Percentiles rank a stretch among this genome's conserved stretches.
Conservation (phyloP, 2,329 filamentous ascomycete genomes). For the Neofusicoccum laricinum region DNA sequence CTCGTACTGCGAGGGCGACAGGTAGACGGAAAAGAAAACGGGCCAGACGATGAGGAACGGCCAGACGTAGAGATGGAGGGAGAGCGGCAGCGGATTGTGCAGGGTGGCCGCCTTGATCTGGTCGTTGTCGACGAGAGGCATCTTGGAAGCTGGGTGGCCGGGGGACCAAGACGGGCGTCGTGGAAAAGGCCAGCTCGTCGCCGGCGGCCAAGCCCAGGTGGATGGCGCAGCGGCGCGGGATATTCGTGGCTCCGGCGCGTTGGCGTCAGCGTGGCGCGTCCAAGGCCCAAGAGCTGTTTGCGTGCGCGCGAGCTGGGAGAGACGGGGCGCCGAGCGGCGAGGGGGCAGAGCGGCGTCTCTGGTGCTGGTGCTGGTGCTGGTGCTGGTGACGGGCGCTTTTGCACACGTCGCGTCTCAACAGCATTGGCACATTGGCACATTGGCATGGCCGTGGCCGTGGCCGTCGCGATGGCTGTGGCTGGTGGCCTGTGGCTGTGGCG, state of each 20-base stretch:
- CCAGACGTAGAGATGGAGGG: conserved; percentile 87
- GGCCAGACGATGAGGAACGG: conserved; percentile 93
- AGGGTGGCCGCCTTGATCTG: conserved; percentile 87
- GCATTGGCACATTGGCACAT: no score
- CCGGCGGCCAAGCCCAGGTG: neutral
- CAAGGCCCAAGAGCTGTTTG: no score
- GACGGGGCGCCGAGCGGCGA: no score
- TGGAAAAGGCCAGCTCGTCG: conserved; percentile 13
- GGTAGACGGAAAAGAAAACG: conserved; percentile 82
- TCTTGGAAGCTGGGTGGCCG: conserved; percentile 21
- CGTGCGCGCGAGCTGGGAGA: no score
- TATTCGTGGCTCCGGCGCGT: conserved; percentile 9
- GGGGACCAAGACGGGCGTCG: conserved; percentile 6
- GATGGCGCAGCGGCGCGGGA: conserved; percentile 1
- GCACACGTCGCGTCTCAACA: no score
- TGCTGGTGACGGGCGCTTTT: no score
- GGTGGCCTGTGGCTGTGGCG: neutral
- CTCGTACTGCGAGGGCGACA: conserved; percentile 79
- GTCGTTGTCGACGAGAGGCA: conserved; percentile 80
- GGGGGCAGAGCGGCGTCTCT: no score
- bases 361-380: no score
- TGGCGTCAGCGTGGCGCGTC: neutral
- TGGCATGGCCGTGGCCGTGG: neutral
- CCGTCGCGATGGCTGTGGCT: neutral
- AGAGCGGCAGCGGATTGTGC: conserved; percentile 77